Conservation (phyloP, 495 filamentous ascomycete species). For the Penicillium pancosmium region DNA sequence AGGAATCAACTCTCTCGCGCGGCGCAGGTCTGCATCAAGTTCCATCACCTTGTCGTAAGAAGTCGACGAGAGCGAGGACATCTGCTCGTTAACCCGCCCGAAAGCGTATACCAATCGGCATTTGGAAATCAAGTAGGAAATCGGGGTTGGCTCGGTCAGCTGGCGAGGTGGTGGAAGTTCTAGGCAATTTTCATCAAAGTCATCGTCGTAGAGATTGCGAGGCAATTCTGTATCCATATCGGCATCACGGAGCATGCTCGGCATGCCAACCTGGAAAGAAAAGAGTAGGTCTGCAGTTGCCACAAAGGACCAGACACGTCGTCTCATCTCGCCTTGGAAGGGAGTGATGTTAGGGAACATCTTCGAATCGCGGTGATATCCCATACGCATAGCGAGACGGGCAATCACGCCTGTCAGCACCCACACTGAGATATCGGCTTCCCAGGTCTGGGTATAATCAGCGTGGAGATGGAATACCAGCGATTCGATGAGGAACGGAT, state of each 20-base stretch:
- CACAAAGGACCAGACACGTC: conserved; percentile 86
- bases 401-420: conserved; percentile 78
- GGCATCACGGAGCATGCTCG: conserved; percentile 80
- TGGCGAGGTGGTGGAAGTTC: conserved; percentile 75
- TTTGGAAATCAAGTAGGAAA: conserved; percentile 88
- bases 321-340: conserved; percentile 89
- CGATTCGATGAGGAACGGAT: conserved; percentile 85
- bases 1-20: conserved; percentile 69
- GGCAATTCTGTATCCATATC: conserved; percentile 88
- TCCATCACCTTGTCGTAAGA: conserved; percentile 87
- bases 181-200: conserved; percentile 79
- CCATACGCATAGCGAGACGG: conserved; percentile 89
- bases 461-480: conserved; percentile 83
- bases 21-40: conserved; percentile 75
- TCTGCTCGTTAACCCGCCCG: conserved; percentile 59
- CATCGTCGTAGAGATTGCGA: conserved; percentile 91
- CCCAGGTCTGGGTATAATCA: conserved; percentile 75
- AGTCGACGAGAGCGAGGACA: conserved; percentile 43
- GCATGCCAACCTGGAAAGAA: conserved; percentile 88
- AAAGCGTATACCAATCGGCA: conserved; percentile 64
- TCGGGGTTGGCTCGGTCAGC: conserved; percentile 75
- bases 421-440: conserved; percentile 82
- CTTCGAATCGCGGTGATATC: conserved; percentile 89
- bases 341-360: conserved; percentile 80
- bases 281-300: conserved; percentile 81